phyloP scores from a whole-genome alignment of 192 early-diverging fungal genomes.

The Coemansia sp. region DNA sequence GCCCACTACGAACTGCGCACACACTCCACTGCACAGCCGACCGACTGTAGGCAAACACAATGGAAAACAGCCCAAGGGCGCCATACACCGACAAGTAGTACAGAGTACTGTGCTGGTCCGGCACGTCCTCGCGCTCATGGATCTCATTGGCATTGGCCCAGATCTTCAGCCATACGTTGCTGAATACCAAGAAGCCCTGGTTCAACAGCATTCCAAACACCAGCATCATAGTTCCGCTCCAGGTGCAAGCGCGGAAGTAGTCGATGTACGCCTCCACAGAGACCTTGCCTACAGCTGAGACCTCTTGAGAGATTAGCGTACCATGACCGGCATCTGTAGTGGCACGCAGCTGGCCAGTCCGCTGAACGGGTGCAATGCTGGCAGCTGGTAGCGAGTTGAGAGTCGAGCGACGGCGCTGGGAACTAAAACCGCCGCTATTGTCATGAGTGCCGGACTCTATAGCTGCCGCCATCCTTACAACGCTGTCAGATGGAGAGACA shows the following conservation, averaged over 20 bases:
- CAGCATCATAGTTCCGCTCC: slow-evolving; percentile 55
- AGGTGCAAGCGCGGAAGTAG: slow-evolving; percentile 76
- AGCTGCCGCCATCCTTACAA: neutral
- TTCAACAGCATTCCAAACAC: slow-evolving; percentile 58
- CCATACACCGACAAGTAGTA: slow-evolving; percentile 79
- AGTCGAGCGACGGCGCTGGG: slow-evolving; percentile 31
- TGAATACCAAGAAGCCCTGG: slow-evolving; percentile 55
- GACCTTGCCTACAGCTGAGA: slow-evolving; percentile 76
- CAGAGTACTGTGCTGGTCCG: slow-evolving; percentile 31
- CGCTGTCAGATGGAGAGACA: slow-evolving; percentile 1
- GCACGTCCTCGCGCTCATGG: slow-evolving; percentile 15
- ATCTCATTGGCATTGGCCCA: slow-evolving; percentile 64
- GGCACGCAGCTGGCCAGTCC: slow-evolving; percentile 9
- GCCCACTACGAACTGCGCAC: slow-evolving; percentile 82
- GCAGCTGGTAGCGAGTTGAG: slow-evolving; percentile 54
- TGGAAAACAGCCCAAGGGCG: slow-evolving; percentile 63
- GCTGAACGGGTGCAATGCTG: slow-evolving; percentile 51
- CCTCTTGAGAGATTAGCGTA: slow-evolving; percentile 70
- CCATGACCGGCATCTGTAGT: slow-evolving; percentile 3
- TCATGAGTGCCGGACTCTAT: neutral
- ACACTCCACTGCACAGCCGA: slow-evolving; percentile 73
- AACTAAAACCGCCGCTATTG: neutral
- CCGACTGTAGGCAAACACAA: slow-evolving; percentile 66
- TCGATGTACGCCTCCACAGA: slow-evolving; percentile 68
- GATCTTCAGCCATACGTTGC: slow-evolving; percentile 66